A percentile compares a stretch with the other conserved stretches of the same genome.
phyloP scores from a whole-genome alignment of 2,329 filamentous ascomycete species.

The Bipolaris gigantea region DNA sequence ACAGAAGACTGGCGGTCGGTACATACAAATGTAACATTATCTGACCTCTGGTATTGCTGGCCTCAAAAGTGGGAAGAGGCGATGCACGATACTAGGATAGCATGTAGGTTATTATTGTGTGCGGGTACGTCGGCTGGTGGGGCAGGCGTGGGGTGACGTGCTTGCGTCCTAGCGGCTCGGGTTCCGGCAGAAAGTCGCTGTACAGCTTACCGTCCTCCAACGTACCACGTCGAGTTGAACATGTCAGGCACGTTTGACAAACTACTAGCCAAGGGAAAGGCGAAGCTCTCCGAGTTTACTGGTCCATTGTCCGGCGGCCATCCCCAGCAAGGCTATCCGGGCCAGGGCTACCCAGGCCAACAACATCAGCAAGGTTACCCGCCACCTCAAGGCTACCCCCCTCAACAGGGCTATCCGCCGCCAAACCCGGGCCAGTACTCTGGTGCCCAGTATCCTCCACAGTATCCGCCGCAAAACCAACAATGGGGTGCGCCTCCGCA shows the following conservation, averaged over 20 bases:
- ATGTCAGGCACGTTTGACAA: slow-evolving; percentile 41
- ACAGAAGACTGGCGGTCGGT: too few species aligned
- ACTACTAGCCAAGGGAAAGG: slow-evolving; percentile 42
- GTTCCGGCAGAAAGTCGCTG: slow-evolving; percentile 7
- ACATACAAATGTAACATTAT: neutral
- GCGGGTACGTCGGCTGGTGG: too few species aligned
- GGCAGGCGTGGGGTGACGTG: too few species aligned
- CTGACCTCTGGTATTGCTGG: neutral
- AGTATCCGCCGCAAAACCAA: slow-evolving; percentile 25
- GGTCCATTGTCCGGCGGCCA: slow-evolving; percentile 24
- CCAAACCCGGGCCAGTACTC: slow-evolving; percentile 22
- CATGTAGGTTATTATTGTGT: too few species aligned
- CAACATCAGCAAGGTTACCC: slow-evolving; percentile 14
- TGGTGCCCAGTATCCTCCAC: slow-evolving; percentile 25
- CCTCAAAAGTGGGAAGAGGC: too few species aligned
- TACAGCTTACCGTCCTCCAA: neutral
- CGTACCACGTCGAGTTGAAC: slow-evolving; percentile 4
- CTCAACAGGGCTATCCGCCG: slow-evolving; percentile 5
- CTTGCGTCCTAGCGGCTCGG: slow-evolving; percentile 16
- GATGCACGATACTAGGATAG: too few species aligned
- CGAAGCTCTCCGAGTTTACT: slow-evolving; percentile 41
- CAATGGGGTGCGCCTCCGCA: slow-evolving; percentile 14
- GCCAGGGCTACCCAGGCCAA: slow-evolving; percentile 19
- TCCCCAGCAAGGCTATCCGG: slow-evolving; percentile 27
- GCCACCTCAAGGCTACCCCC: slow-evolving; percentile 20